Conservation (phyloP, 1,284 basidiomycete genomes). For the Ustilago esculenta region DNA sequence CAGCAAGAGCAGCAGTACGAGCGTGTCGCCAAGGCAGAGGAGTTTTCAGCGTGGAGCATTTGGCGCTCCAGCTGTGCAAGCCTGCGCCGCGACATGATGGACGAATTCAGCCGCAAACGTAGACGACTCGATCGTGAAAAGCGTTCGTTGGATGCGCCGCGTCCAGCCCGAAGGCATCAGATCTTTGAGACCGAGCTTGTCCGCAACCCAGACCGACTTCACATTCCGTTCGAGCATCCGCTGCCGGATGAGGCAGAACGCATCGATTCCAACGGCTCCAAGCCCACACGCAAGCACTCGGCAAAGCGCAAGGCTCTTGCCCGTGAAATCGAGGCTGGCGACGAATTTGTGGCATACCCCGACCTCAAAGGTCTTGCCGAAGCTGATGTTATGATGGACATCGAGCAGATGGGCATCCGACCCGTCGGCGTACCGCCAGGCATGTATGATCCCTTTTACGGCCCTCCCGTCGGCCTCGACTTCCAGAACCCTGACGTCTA, state of each 20-base stretch:
- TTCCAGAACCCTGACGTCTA: slow-evolving; percentile 41
- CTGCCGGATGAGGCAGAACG: slow-evolving; percentile 9
- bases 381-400: slow-evolving; percentile 60
- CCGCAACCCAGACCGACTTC: slow-evolving; percentile 53
- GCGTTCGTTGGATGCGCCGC: slow-evolving; percentile 77
- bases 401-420: slow-evolving; percentile 65
- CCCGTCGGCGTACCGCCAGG: slow-evolving; percentile 31
- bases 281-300: slow-evolving; percentile 21
- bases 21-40: slow-evolving; percentile 73
- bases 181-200: slow-evolving; percentile 65
- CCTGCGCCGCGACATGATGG: slow-evolving; percentile 82
- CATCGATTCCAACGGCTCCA: slow-evolving; percentile 5
- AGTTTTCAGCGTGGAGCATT: slow-evolving; percentile 76
- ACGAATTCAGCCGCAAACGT: slow-evolving; percentile 82
- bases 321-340: slow-evolving; percentile 32
- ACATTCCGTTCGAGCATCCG: slow-evolving; percentile 16
- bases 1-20: slow-evolving; percentile 79
- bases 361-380: slow-evolving; percentile 62
- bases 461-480: slow-evolving; percentile 25
- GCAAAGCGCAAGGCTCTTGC: slow-evolving; percentile 42
- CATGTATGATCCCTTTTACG: slow-evolving; percentile 46
- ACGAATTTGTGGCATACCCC: slow-evolving; percentile 60
- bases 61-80: slow-evolving; percentile 68
- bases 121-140: slow-evolving; percentile 82
- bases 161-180: slow-evolving; percentile 69